Base-by-base conservation (phyloP, 768 basidiomycete species). In the Boletus subcaerulescens region DNA sequence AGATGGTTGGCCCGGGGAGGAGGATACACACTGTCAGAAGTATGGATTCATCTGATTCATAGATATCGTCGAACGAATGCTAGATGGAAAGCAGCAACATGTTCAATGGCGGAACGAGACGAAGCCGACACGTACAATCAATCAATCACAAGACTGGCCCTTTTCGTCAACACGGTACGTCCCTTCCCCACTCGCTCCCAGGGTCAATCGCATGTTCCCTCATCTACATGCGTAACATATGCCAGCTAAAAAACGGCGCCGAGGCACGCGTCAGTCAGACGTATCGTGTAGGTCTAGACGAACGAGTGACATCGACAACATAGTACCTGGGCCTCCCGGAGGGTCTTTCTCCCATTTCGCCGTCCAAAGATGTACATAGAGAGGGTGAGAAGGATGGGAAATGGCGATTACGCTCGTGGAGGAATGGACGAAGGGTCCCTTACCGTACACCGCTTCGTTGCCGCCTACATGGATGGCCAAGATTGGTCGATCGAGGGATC, bases 271-370 rank as follows among this genome's bases (percentile, higher is more conserved):
- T 56, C 39, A 50, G 45, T 17, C 22, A 13, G 22, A 50, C 10
- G 9, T 22, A 15, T 36, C 3, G 14, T 29, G 29, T 29, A 8
- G 29, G 29, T 29, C 8, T 29, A 8, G 29, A 29, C 29, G 29
- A 29, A 29, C 29, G 29, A 29, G 26, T 29, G 26, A 29, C 26
- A 29, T 29, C 26, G 26, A 29, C 29, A 29, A 29, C 64, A n/a
- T 57, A 59, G n/a, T n/a, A n/a, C 63, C 60, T 45, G 43, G 17
- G 55, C 68, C 70, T 17, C 67, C 67, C 7, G 71, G 74, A 3
- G 57, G 18, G 65, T 80, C 75, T 33, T 67, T 71, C 60, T 77
- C 63, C 75, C 76, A 80, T 48, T 76, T 74, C 12, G 80, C 79
- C 11, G 70, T 76, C 80, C 80, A 82, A 14, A 81, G 68, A 57